Evolutionary conservation across 129 eudicot species (phyloP).

Genomic region (Mikania micrantha): DNA sequence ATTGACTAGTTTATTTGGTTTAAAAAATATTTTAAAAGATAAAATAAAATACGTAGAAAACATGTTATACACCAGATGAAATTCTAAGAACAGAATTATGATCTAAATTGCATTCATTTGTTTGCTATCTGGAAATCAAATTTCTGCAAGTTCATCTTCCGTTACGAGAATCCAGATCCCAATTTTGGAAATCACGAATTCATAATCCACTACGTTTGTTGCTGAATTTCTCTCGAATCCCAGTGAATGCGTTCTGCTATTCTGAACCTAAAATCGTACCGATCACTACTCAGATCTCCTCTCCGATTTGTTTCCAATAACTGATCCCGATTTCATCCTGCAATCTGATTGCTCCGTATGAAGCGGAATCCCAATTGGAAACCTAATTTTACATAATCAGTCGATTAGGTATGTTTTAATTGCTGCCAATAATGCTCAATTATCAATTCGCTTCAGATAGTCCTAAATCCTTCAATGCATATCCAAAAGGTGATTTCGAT

Average conservation of each 20-base stretch:
- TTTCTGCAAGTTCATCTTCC: too few relatives aligned
- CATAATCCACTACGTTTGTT: neutral
- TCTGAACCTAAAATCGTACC: neutral
- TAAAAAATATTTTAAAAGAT: too few relatives aligned
- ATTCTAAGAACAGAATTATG: too few relatives aligned
- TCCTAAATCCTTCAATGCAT: conserved; percentile 79
- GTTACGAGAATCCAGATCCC: neutral
- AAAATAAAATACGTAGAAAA: too few relatives aligned
- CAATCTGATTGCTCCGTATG: conserved; percentile 1
- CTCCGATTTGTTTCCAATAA: neutral
- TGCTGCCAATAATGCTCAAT: conserved; percentile 49
- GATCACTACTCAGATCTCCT: neutral
- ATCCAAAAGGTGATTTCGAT: conserved; percentile 84
- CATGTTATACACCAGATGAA: too few relatives aligned
- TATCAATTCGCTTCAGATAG: conserved; percentile 53
- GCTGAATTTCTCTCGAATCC: neutral
- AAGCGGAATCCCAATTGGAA: conserved; percentile 3
- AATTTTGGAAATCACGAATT: neutral
- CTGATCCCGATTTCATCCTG: neutral
- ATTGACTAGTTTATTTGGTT: too few relatives aligned
- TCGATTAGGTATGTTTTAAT: conserved; percentile 27
- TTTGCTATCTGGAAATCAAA: too few relatives aligned
- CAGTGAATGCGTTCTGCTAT: neutral
- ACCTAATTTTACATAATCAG: neutral
- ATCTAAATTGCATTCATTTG: too few relatives aligned